Evolutionary conservation across 495 filamentous ascomycete genomes (phyloP).

Genomic region (Opeltia flavorubescens): DNA sequence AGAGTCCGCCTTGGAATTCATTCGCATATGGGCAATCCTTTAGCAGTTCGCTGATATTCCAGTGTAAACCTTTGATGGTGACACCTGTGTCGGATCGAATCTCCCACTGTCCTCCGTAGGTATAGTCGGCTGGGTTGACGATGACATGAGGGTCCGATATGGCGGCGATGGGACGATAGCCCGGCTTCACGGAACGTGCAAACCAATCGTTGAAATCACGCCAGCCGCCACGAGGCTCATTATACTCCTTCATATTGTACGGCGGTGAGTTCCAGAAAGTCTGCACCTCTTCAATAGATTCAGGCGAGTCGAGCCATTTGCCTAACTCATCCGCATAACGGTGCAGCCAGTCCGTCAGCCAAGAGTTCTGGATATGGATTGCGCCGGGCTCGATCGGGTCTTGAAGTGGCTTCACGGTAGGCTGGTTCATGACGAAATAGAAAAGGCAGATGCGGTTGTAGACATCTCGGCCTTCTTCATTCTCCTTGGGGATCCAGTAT

Average conservation of each 20-base stretch:
- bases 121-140: constrained; percentile 17
- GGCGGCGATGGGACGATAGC: constrained; percentile 12
- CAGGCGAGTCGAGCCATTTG: not conserved
- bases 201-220: constrained; percentile 17
- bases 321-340: not conserved
- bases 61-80: constrained; percentile 19
- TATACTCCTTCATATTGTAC: not conserved
- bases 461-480: not conserved
- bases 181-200: constrained; percentile 15
- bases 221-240: not conserved
- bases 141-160: constrained; percentile 11
- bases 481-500: not conserved
- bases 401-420: not conserved
- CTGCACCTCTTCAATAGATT: not conserved
- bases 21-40: constrained; percentile 8
- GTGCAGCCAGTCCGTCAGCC: not conserved
- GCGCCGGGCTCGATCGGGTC: not conserved
- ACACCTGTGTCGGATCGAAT: constrained; percentile 10
- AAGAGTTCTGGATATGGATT: not conserved
- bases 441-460: not conserved
- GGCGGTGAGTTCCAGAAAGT: not conserved
- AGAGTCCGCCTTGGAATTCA: constrained; percentile 13
- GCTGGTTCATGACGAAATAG: not conserved
- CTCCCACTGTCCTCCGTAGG: constrained; percentile 11
- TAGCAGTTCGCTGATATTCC: constrained; percentile 18